phyloP scores from a whole-genome alignment of 2,329 filamentous ascomycete species.

The Cladosporium sp. region DNA sequence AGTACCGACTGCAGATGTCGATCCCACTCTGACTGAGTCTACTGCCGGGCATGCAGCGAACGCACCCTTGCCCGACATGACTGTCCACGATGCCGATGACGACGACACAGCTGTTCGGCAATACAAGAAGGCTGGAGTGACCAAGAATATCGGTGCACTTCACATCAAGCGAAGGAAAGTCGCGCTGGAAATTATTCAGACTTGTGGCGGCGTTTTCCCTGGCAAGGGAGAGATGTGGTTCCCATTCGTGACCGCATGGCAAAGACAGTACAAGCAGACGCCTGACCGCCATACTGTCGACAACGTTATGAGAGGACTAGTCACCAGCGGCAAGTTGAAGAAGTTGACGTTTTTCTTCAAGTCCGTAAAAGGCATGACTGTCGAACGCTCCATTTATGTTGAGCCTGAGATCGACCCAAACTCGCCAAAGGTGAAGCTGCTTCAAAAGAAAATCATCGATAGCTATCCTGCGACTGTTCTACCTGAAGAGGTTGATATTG shows the following conservation, averaged over 20 bases:
- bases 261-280: conserved; percentile 43
- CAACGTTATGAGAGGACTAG: conserved; percentile 50
- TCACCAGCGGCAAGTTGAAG: conserved; percentile 53
- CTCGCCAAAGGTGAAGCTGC: conserved; percentile 47
- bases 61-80: neutral
- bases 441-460: conserved; percentile 54
- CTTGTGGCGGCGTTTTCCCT: conserved; percentile 57
- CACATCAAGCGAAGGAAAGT: conserved; percentile 49
- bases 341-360: conserved; percentile 55
- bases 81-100: neutral
- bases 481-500: conserved; percentile 44
- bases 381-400: conserved; percentile 53
- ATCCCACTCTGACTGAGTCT: neutral
- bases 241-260: conserved; percentile 57
- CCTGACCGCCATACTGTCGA: conserved; percentile 57
- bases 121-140: conserved; percentile 10
- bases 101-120: neutral
- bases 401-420: conserved; percentile 47
- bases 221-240: conserved; percentile 56
- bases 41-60: neutral
- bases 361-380: conserved; percentile 48
- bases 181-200: conserved; percentile 55
- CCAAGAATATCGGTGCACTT: conserved; percentile 13
- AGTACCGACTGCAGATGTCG: neutral
- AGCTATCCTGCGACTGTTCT: conserved; percentile 46